Evolutionary conservation across 2,329 filamentous ascomycete species (phyloP), one percentile per base, ranked within the genome.

Genomic region (Paecilomyces niveus): DNA sequence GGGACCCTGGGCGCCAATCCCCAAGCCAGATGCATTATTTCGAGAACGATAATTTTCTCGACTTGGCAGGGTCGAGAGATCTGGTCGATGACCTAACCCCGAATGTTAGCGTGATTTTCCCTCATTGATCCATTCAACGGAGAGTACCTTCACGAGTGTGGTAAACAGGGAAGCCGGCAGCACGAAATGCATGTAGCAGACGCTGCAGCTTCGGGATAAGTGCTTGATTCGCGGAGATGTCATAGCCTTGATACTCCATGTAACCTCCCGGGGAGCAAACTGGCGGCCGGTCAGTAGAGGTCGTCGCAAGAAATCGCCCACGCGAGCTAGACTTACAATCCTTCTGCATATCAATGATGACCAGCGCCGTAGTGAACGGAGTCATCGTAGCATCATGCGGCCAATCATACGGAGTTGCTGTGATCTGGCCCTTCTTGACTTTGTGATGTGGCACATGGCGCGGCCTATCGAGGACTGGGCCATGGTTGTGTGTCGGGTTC

Each of bases 61-160:
- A 10, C 75, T 72, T 0, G 81, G 80, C 0, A 86, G 76, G 7
- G 83, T 85, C 0, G 81, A 82, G 4, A 86, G 74, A 63, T 85
- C 80, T 0, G 81, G 69, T 10, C 81, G 79, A 61, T 79, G 76
- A 21, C 76, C 76, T 78, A 26, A 10, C 18, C 26, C n/a, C 21
- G 10, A 54, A 52, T 11, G 33, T 39, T 29, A 39, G 57, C 45
- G 45, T 13, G 24, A 56, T 54, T 22, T 50, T 9, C 53, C 18
- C 39, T 53, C n/a, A 18, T 31, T 32, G 22, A 55, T 24, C 39
- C 31, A 31, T 29, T 31, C 7, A 26, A 55, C 49, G 21, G 32
- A 13, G 49, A 18, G 22, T 66, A 77, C 75, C 76, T 72, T 79
- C 76, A 18, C 76, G 74, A 7, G 77, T 79, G 62, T 77, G 74